These are phyloP conservation scores for Gnomoniopsis sp. DNA, from an alignment of 2,329 filamentous ascomycete genomes.

Conservation along the genomic window DNA sequence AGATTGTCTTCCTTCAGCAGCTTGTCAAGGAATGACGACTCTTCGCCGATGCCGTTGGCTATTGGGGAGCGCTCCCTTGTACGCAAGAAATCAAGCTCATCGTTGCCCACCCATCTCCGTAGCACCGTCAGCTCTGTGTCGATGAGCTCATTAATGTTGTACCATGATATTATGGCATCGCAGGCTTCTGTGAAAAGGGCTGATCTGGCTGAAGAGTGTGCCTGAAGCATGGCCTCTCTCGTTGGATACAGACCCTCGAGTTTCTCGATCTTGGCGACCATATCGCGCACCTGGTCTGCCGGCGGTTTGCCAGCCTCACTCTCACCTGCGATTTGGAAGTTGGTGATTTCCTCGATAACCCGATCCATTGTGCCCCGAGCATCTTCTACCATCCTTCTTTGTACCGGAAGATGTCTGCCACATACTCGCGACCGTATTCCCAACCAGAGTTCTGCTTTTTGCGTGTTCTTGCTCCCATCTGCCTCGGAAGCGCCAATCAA, in stretches of 20 bases:
- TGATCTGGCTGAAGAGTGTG: constrained; percentile 75
- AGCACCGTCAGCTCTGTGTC: constrained; percentile 89
- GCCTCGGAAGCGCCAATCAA: constrained; percentile 73
- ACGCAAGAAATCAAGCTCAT: constrained; percentile 86
- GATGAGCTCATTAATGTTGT: constrained; percentile 95
- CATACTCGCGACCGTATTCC: constrained; percentile 81
- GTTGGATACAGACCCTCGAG: constrained; percentile 84
- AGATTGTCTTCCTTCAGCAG: constrained; percentile 94
- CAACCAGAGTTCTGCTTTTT: constrained; percentile 81
- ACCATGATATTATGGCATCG: constrained; percentile 89
- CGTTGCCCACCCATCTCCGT: constrained; percentile 95
- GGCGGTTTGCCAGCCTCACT: constrained; percentile 87
- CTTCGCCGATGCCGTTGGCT: constrained; percentile 75
- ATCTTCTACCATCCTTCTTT: constrained; percentile 85
- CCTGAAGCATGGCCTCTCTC: constrained; percentile 66
- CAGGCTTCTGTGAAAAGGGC: constrained; percentile 76
- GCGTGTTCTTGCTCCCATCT: constrained; percentile 57
- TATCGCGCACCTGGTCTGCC: constrained; percentile 82
- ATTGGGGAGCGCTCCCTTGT: constrained; percentile 65
- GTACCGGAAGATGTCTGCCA: constrained; percentile 78
- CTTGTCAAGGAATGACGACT: constrained; percentile 89
- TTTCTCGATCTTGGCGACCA: constrained; percentile 87
- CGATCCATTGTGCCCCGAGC: constrained; percentile 70
- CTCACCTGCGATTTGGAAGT: constrained; percentile 91
- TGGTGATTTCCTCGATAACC: constrained; percentile 81